Evolutionary conservation across 495 filamentous ascomycete species (phyloP), one percentile per base, ranked within the genome.

Genomic region (Annulohypoxylon stygium): DNA sequence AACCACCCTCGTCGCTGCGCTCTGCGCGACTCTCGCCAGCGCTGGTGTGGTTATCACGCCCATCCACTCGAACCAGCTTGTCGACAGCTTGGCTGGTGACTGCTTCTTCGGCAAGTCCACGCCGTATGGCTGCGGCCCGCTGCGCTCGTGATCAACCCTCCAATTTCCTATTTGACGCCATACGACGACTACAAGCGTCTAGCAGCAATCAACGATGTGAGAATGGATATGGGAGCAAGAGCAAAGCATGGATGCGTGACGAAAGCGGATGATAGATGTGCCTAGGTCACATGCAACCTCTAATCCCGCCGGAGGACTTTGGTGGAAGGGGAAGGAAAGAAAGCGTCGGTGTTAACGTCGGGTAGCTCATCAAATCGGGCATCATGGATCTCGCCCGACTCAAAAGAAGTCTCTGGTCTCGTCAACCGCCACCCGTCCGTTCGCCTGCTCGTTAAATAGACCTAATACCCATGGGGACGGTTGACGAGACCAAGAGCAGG

Each of bases 101-200:
- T 86, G 84, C 71, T 84, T 81, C 78, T 84, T 84, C 69, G 84
- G 84, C 54, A 78, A 84, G n/a, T 78, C 79, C 0, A 86, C 84
- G 11, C 84, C 83, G 20, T 75, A 76, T 63, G 83, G 84, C 43
- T 86, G 84, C 81, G 83, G 78, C n/a, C 74, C 71, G 34, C 50
- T 70, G 10, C 76, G 76, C 51, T 58, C 45, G 59, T 76, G 34
- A 71, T 57, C 16, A 2, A 55, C 26, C n/a, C 30, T 33, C 39
- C 30, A 26, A 23, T 23, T 1, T 1, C 1, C 20, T 1, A 23
- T 23, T 23, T 23, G 20, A 23, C 1, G 20, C 20, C 20, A 23
- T 0, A 23, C 20, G 20, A 0, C 20, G 1, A 23, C 20, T 23
- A 1, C 20, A 23, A 23, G 26, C 4, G 43, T 20, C n/a, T n/a